A percentile compares a stretch with the other conserved stretches of the same genome.
Conservation (phyloP, 176 grass and related monocot species). For the Poa annua region DNA sequence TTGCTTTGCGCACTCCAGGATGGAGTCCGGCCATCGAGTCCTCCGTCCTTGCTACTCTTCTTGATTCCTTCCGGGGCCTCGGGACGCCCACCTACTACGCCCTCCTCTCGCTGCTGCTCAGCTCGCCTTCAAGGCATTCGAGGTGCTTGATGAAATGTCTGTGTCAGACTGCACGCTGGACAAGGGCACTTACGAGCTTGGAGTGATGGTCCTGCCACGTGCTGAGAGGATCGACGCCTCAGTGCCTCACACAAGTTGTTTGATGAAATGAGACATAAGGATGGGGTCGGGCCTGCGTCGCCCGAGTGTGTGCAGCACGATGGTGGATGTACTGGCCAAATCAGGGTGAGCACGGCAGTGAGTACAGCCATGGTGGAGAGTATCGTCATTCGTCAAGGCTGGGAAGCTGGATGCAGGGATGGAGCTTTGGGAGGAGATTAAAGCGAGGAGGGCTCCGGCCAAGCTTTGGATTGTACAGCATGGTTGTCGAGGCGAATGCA, state of each 20-base stretch:
- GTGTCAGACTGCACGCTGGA: conserved; percentile 51
- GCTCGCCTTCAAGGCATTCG: conserved; percentile 87
- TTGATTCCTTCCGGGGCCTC: conserved; percentile 54
- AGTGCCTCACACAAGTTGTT: conserved; percentile 81
- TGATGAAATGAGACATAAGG: conserved; percentile 73
- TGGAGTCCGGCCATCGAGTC: too few relatives aligned
- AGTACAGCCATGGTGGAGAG: conserved; percentile 74
- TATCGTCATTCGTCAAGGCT: conserved; percentile 66
- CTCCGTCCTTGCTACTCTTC: too few relatives aligned
- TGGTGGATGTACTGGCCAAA: conserved; percentile 83
- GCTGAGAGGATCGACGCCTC: conserved; percentile 78
- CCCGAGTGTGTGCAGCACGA: conserved; percentile 56
- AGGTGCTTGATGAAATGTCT: conserved; percentile 82
- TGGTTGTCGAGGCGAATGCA: conserved; percentile 90
- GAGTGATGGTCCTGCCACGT: conserved; percentile 68
- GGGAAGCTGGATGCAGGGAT: conserved; percentile 90
- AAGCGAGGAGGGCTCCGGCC: conserved; percentile 59
- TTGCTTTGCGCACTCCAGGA: too few relatives aligned
- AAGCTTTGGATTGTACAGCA: conserved; percentile 78
- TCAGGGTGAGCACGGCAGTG: conserved; percentile 50
- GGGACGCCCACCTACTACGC: conserved; percentile 71
- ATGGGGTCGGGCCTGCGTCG: conserved; percentile 37
- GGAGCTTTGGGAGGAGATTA: conserved; percentile 94
- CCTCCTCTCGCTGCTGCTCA: conserved; percentile 78
- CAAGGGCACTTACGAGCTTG: conserved; percentile 77